Conservation (phyloP, 192 early-diverging fungal genomes). For the Phlyctochytrium planicorne region DNA sequence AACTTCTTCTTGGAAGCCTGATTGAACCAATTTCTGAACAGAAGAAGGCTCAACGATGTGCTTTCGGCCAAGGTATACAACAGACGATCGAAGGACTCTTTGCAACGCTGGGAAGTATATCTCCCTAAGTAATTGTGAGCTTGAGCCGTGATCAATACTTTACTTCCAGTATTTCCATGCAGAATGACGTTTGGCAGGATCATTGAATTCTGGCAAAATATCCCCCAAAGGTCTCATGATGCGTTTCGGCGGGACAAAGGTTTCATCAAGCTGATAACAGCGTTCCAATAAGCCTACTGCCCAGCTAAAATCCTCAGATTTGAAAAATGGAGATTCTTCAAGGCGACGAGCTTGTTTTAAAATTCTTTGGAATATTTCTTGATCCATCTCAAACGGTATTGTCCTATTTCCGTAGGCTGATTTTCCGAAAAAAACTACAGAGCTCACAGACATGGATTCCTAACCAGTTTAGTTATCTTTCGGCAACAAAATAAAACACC, state of each 20-base stretch:
- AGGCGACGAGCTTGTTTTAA: conserved; percentile 3
- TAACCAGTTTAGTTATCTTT: no score
- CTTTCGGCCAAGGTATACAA: conserved; percentile 16
- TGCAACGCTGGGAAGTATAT: no score
- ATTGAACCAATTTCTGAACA: conserved; percentile 22
- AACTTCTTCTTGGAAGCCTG: conserved; percentile 22
- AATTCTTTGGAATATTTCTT: conserved; percentile 7
- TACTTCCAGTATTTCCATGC: no score
- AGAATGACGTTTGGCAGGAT: no score
- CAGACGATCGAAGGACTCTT: conserved; percentile 1
- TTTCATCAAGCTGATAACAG: conserved; percentile 23
- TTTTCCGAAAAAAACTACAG: conserved; percentile 14
- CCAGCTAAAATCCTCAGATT: not conserved
- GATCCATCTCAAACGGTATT: conserved; percentile 21
- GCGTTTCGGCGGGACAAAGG: conserved; percentile 4
- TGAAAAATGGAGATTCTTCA: not conserved
- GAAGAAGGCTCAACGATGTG: conserved; percentile 14
- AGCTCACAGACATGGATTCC: conserved; percentile 17
- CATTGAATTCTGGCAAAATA: conserved; percentile 6
- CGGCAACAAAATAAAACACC: no score
- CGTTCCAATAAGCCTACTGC: not conserved
- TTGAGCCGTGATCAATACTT: no score
- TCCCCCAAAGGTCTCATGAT: not conserved
- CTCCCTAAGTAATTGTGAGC: not conserved
- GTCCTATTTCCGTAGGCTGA: conserved; percentile 2